Percentiles rank a stretch among this genome's conserved stretches.
Evolutionary conservation across 352 stramenopile species (phyloP).

Genomic region (Peronospora farinosa): DNA sequence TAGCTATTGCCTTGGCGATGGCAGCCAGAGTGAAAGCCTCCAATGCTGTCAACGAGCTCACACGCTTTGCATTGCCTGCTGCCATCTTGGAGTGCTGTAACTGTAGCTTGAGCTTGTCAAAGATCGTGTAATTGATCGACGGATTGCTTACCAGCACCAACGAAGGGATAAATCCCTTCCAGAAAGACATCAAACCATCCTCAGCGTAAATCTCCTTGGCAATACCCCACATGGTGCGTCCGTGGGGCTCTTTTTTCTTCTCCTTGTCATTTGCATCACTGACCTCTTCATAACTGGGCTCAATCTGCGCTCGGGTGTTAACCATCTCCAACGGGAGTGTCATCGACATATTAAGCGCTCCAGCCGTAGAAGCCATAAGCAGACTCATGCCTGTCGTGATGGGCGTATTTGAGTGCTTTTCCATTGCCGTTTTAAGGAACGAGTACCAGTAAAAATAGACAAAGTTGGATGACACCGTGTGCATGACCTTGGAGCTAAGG

Average conservation of each 20-base stretch:
- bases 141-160: constrained; percentile 85
- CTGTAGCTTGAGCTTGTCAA: constrained; percentile 77
- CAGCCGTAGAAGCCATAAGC: constrained; percentile 64
- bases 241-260: constrained; percentile 18
- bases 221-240: constrained; percentile 45
- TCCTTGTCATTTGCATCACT: constrained; percentile 33
- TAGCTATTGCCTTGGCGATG: constrained; percentile 78
- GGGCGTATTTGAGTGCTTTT: constrained; percentile 37
- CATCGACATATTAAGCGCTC: constrained; percentile 85
- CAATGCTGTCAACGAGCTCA: constrained; percentile 50
- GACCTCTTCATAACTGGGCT: constrained; percentile 36
- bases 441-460: constrained; percentile 86
- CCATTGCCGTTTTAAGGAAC: constrained; percentile 63
- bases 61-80: constrained; percentile 27
- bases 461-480: constrained; percentile 76
- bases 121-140: constrained; percentile 87
- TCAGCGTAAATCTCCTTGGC: constrained; percentile 62
- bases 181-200: constrained; percentile 69
- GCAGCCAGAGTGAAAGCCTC: constrained; percentile 80
- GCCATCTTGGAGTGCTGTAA: constrained; percentile 50
- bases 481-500: constrained; percentile 66
- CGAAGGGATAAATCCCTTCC: constrained; percentile 85
- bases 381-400: constrained; percentile 68
- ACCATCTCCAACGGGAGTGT: constrained; percentile 85
- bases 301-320: constrained; percentile 79